Evolutionary conservation across 306 rosid species (phyloP).

Genomic region (Prunus mira): DNA sequence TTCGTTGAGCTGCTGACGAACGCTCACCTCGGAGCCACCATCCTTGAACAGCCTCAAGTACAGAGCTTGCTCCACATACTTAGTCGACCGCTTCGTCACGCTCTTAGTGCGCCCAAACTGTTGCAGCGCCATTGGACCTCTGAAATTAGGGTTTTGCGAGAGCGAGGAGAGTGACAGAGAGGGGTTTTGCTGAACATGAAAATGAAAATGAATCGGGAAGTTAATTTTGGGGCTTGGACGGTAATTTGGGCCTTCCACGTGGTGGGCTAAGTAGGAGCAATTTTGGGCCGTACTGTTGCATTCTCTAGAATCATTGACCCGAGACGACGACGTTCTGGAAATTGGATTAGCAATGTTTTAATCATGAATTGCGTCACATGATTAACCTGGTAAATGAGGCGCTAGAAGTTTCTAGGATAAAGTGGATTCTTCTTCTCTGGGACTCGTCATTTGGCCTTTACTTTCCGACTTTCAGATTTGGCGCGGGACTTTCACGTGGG

Average conservation of each 20-base stretch:
- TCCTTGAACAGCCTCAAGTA: constrained; percentile 69
- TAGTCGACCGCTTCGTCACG: constrained; percentile 62
- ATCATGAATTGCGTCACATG: neutral
- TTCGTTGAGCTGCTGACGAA: constrained; percentile 63
- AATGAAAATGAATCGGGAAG: neutral
- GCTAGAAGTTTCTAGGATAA: neutral
- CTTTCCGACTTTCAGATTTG: neutral
- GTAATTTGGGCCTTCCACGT: neutral
- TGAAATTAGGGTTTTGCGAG: constrained; percentile 14
- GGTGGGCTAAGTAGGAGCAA: neutral
- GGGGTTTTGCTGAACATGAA: neutral
- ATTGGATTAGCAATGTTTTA: neutral
- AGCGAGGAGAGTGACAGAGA: neutral
- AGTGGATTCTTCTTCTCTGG: neutral
- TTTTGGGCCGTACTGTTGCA: neutral
- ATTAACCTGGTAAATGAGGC: neutral
- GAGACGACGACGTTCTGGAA: neutral
- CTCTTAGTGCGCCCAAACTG: constrained; percentile 57
- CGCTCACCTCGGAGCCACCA: constrained; percentile 54
- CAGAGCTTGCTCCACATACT: constrained; percentile 76
- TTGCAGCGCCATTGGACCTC: constrained; percentile 52
- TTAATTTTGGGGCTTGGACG: neutral
- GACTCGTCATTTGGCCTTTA: neutral
- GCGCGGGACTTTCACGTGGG: neutral
- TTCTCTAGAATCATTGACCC: neutral